Conservation (phyloP, 2,329 filamentous ascomycete genomes). For the Fusarium albosuccineum region DNA sequence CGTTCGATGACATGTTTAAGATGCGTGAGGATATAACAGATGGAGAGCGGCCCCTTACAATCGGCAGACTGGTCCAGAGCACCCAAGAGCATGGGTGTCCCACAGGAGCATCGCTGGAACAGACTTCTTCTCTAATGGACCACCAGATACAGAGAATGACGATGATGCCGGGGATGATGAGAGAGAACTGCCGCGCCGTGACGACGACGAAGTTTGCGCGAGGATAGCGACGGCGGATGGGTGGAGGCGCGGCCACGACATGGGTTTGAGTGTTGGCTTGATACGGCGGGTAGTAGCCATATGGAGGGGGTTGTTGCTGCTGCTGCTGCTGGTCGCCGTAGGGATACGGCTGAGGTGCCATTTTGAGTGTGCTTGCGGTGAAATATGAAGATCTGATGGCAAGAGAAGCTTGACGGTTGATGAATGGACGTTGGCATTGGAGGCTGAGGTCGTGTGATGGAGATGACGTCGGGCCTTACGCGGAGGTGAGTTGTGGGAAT, state of each 20-base stretch:
- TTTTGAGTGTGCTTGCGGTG: background rate
- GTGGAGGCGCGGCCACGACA: conserved; percentile 1
- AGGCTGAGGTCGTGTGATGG: background rate
- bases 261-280: conserved; percentile 9
- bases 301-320: conserved; percentile 15
- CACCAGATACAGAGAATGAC: conserved; percentile 59
- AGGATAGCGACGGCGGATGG: conserved; percentile 11
- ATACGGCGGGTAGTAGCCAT: conserved; percentile 27
- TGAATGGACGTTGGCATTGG: background rate
- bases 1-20: background rate
- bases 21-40: background rate
- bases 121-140: conserved; percentile 39
- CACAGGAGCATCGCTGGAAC: conserved; percentile 28
- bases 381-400: background rate
- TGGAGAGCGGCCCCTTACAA: conserved; percentile 23
- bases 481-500: too few species aligned
- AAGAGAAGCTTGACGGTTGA: background rate
- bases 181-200: conserved; percentile 34
- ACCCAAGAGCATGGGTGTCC: conserved; percentile 40
- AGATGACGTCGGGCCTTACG: too few species aligned
- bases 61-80: conserved; percentile 42
- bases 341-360: conserved; percentile 27
- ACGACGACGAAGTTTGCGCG: conserved; percentile 24
- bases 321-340: conserved; percentile 26
- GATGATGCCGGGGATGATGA: conserved; percentile 50